A percentile compares a stretch with the other conserved stretches of the same genome.
Evolutionary conservation across 2,329 filamentous ascomycete genomes (phyloP).

Genomic region (Alternaria sp.): DNA sequence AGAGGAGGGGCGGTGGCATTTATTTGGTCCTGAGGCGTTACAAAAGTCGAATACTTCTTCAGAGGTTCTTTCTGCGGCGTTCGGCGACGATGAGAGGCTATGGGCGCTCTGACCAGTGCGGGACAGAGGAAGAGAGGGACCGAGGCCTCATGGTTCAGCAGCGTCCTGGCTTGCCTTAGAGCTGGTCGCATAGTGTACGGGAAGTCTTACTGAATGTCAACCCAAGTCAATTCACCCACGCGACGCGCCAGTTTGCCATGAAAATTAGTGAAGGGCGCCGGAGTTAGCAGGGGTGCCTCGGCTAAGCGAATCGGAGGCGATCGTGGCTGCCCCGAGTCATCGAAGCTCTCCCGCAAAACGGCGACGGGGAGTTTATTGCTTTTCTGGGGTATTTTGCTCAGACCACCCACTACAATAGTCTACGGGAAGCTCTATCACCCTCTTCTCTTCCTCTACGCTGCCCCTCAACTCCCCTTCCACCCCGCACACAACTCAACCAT

Average conservation of each 20-base stretch:
- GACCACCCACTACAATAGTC: slow-evolving; percentile 27
- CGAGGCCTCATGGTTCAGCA: slow-evolving; percentile 33
- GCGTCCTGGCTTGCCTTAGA: slow-evolving; percentile 35
- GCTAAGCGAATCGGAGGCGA: slow-evolving; percentile 23
- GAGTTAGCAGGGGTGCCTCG: slow-evolving; percentile 18
- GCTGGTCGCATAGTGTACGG: slow-evolving; percentile 40
- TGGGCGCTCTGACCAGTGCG: slow-evolving; percentile 32
- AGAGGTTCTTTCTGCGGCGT: slow-evolving; percentile 3
- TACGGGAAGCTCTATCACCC: slow-evolving; percentile 13
- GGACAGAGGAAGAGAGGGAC: slow-evolving; percentile 46
- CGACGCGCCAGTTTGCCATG: slow-evolving; percentile 17
- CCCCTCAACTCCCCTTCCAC: slow-evolving; percentile 8
- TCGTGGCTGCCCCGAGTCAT: slow-evolving; percentile 16
- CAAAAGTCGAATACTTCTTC: slow-evolving; percentile 34
- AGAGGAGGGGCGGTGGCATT: slow-evolving; percentile 9
- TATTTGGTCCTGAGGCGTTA: slow-evolving; percentile 24
- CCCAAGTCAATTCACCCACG: slow-evolving; percentile 2
- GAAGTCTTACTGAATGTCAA: background rate
- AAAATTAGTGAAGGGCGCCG: slow-evolving; percentile 26
- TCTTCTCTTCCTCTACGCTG: slow-evolving; percentile 11
- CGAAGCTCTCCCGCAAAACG: slow-evolving; percentile 21
- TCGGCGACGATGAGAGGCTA: slow-evolving; percentile 13
- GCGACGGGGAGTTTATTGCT: slow-evolving; percentile 23
- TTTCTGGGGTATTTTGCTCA: slow-evolving; percentile 39
- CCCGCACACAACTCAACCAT: slow-evolving; percentile 30